Evolutionary conservation across 306 rosid genomes (phyloP).

Genomic region (Ormosia semicastrata): DNA sequence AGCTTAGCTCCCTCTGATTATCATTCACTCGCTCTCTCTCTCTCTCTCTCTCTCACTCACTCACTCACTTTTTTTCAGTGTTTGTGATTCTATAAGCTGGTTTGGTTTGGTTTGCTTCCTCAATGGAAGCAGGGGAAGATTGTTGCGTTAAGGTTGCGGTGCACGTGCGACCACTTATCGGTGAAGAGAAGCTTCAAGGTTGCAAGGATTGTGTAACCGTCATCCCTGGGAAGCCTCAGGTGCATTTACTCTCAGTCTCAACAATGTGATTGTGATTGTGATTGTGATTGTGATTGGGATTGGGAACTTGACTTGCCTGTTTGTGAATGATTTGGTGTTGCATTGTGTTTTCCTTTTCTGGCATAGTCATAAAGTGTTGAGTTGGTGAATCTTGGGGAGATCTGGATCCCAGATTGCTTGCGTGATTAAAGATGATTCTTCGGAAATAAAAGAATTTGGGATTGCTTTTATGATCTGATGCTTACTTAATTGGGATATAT

Average conservation of each 20-base stretch:
- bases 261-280: conserved; percentile 11
- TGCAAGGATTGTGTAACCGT: conserved; percentile 97
- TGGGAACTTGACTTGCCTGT: not conserved
- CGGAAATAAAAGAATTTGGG: not conserved
- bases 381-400: conserved; percentile 32
- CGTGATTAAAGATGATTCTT: not conserved
- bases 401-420: conserved; percentile 41
- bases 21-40: not conserved
- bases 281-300: not conserved
- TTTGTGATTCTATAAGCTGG: not conserved
- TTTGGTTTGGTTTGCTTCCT: not conserved
- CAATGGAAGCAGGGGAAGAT: conserved; percentile 83
- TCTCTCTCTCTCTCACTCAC: not conserved
- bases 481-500: conserved; percentile 20
- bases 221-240: conserved; percentile 95
- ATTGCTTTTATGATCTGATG: conserved; percentile 17
- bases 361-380: not conserved
- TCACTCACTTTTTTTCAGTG: not conserved
- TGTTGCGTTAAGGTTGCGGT: conserved; percentile 97
- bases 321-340: conserved; percentile 5
- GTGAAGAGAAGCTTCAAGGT: conserved; percentile 90
- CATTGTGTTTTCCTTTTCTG: not conserved
- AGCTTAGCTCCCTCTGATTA: not conserved
- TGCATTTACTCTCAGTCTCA: conserved; percentile 24
- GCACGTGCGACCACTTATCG: conserved; percentile 89